Conservation (phyloP, 257 asterid species). For the Gentiana macrophylla region DNA sequence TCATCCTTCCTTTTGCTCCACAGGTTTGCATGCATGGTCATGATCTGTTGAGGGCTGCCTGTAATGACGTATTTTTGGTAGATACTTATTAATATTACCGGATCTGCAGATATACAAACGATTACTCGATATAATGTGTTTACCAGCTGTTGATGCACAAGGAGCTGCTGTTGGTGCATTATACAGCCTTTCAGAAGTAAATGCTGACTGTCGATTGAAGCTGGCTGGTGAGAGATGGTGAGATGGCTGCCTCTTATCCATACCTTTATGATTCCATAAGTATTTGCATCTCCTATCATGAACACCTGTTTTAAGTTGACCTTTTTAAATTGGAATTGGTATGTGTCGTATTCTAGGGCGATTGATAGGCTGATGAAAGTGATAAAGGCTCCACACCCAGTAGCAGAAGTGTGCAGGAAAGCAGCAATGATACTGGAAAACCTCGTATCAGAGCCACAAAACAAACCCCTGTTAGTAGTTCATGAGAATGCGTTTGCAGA, state of each 20-base stretch:
- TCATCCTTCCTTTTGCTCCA: conserved; percentile 69
- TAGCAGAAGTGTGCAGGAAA: conserved; percentile 92
- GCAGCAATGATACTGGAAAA: conserved; percentile 80
- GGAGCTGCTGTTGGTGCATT: conserved; percentile 95
- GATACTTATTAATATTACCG: conserved; percentile 6
- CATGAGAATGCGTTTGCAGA: conserved; percentile 88
- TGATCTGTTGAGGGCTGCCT: not conserved
- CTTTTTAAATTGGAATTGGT: no score
- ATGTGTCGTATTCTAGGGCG: conserved; percentile 41
- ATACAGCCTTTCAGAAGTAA: conserved; percentile 81
- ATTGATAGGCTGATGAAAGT: conserved; percentile 82
- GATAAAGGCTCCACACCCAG: conserved; percentile 73
- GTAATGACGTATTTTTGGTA: not conserved
- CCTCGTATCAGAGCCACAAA: conserved; percentile 96
- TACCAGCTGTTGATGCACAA: conserved; percentile 82
- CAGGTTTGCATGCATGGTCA: conserved; percentile 39
- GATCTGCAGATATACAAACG: conserved; percentile 64
- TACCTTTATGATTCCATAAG: no score
- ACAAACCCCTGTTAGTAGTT: conserved; percentile 62
- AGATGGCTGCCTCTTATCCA: conserved; percentile 5
- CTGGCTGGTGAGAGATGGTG: conserved; percentile 94
- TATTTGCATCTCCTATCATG: no score
- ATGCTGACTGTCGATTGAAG: conserved; percentile 87
- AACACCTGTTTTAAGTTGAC: no score
- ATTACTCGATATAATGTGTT: conserved; percentile 79